These are phyloP conservation scores for Ganoderma lingzhi DNA, from an alignment of 1,284 basidiomycete genomes.

Conservation along the genomic window DNA sequence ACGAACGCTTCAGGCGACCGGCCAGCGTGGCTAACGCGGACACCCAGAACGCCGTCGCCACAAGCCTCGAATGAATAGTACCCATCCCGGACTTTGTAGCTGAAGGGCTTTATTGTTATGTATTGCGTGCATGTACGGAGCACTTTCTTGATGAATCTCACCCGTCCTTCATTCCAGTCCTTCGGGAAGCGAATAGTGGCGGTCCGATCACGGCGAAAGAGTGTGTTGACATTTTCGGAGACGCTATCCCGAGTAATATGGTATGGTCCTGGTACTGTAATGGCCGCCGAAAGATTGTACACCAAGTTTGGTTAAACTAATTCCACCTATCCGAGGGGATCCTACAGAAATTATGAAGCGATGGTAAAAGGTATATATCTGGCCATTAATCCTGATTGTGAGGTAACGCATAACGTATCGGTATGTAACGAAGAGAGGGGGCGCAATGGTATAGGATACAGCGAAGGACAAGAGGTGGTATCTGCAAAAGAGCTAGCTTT, in stretches of 20 bases:
- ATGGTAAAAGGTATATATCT: conserved; percentile 19
- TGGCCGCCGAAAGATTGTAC: conserved; percentile 23
- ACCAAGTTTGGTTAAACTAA: conserved; percentile 21
- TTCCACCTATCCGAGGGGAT: conserved; percentile 22
- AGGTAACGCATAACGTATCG: conserved; percentile 30
- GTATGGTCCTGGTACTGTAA: neutral
- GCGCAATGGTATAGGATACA: conserved; percentile 32
- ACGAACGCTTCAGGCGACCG: conserved; percentile 16
- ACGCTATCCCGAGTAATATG: neutral
- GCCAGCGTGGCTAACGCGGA: conserved; percentile 28
- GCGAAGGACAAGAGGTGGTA: conserved; percentile 33
- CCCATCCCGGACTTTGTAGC: neutral
- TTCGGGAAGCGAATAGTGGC: neutral
- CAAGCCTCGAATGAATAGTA: conserved; percentile 3
- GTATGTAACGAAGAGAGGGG: conserved; percentile 7
- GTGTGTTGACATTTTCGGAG: conserved; percentile 3
- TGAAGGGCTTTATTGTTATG: neutral
- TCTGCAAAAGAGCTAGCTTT: conserved; percentile 36
- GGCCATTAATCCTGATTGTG: conserved; percentile 28
- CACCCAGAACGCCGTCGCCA: conserved; percentile 27
- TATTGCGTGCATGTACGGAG: conserved; percentile 7
- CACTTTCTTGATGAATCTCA: neutral
- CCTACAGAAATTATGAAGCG: conserved; percentile 30
- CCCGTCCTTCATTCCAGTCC: neutral
- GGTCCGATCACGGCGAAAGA: conserved; percentile 2